Evolutionary conservation across 768 basidiomycete species (phyloP), one percentile per base, ranked within the genome.

Genomic region (Amanita pseudoporphyria): DNA sequence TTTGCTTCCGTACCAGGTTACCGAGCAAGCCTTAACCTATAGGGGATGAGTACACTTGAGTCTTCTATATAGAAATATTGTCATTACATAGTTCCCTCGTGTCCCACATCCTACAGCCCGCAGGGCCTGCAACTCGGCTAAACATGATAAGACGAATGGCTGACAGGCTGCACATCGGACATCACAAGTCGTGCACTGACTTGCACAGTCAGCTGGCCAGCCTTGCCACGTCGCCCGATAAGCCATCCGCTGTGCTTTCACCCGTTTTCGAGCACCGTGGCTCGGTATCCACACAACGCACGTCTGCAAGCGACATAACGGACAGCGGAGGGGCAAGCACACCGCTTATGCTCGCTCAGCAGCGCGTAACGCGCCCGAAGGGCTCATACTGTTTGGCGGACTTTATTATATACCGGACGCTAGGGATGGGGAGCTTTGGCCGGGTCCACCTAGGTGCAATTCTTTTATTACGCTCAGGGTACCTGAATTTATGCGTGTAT

Each of bases 361-460:
- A 46, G 21, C 48, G 52, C 12, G 57, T 60, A 45, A 55, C 54
- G 37, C 66, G 81, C 50, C 73, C 76, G 12, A 82, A 79, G 56
- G 85, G 81, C 21, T 73, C 72, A 14, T 91, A 90, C 64, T 76
- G 78, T 24, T 74, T 92, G 18, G 57, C 71, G 37, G 89, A 92
- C 61, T 92, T 91, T 55, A 76, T 81, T 55, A 82, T 92, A 54
- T 82, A 87, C 57, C 72, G 88, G 22, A 92, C 87, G 12, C 64
- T 92, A 45, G 95, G 96, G 0, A 97, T 93, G 1, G 96, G 96
- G 1, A 96, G 92, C 60, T 98, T 99, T 64, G 96, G 96, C 1
- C 79, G 93, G n/a, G 96, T 99, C 0, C 89, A 91, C 66, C 71
- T 92, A 35, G 89, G 89, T 89, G 60, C 42, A 63, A 57, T 33